Conservation (phyloP, 2,329 filamentous ascomycete species). For the Colletotrichum musae region DNA sequence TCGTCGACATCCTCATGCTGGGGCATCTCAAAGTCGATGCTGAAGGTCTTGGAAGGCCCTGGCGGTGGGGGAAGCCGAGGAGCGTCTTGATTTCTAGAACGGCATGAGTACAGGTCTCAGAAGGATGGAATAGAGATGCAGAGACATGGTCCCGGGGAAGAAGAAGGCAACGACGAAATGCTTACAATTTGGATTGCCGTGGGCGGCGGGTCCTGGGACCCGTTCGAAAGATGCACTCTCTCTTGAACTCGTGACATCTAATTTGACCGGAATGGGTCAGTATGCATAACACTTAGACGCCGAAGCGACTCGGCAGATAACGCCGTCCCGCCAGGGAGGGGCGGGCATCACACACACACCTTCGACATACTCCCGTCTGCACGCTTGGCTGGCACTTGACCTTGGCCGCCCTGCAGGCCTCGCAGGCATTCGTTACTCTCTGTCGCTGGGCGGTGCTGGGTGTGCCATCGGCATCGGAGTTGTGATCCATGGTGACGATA, state of each 20-base stretch:
- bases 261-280: slow-evolving; percentile 14
- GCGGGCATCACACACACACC: slow-evolving; percentile 52
- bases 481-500: slow-evolving; percentile 16
- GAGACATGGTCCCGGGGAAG: background rate
- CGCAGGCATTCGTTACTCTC: slow-evolving; percentile 60
- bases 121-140: background rate
- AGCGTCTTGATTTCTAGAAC: slow-evolving; percentile 40
- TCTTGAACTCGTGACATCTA: slow-evolving; percentile 67
- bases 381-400: slow-evolving; percentile 66
- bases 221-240: slow-evolving; percentile 67
- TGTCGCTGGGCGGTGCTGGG: slow-evolving; percentile 22
- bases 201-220: slow-evolving; percentile 65
- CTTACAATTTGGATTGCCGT: slow-evolving; percentile 60
- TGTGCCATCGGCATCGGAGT: slow-evolving; percentile 13
- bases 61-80: slow-evolving; percentile 50
- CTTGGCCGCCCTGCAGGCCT: slow-evolving; percentile 68
- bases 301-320: slow-evolving; percentile 23
- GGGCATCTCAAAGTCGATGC: slow-evolving; percentile 66
- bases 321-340: slow-evolving; percentile 3
- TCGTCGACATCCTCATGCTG: slow-evolving; percentile 54
- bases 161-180: slow-evolving; percentile 20
- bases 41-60: slow-evolving; percentile 65
- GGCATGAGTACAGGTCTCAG: slow-evolving; percentile 42
- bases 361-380: slow-evolving; percentile 64
- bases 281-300: slow-evolving; percentile 29